phyloP scores from a whole-genome alignment of 2,329 filamentous ascomycete species.

The Microthyrium microscopicum region DNA sequence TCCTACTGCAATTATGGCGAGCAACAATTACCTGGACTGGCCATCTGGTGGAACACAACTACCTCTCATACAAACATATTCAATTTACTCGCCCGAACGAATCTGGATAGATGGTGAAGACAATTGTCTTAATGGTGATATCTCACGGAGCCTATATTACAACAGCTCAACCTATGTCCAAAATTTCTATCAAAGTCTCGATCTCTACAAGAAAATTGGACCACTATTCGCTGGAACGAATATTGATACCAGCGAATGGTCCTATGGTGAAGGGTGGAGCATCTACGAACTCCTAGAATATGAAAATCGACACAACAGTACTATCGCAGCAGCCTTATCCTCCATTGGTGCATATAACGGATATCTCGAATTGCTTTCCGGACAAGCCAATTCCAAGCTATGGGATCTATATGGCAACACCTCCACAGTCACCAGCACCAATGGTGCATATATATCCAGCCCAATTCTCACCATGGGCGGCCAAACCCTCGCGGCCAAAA shows the following conservation, averaged over 20 bases:
- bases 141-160: conserved; percentile 24
- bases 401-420: conserved; percentile 7
- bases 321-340: conserved; percentile 19
- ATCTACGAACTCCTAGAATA: conserved; percentile 43
- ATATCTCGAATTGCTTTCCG: conserved; percentile 12
- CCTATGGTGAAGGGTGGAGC: conserved; percentile 34
- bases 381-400: conserved; percentile 11
- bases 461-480: conserved; percentile 25
- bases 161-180: conserved; percentile 15
- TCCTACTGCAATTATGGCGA: conserved; percentile 27
- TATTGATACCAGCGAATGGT: conserved; percentile 22
- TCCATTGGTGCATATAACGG: conserved; percentile 12
- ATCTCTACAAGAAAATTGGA: conserved; percentile 33
- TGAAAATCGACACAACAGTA: conserved; percentile 33
- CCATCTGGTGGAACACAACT: conserved; percentile 44
- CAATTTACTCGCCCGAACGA: conserved; percentile 25
- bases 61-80: conserved; percentile 31
- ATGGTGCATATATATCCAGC: conserved; percentile 8
- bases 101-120: conserved; percentile 32
- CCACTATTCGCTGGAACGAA: conserved; percentile 25
- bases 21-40: conserved; percentile 28
- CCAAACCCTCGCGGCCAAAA: conserved; percentile 22
- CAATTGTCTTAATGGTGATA: conserved; percentile 24
- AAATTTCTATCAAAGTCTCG: conserved; percentile 18
- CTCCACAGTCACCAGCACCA: conserved; percentile 2